Evolutionary conservation across 2,329 filamentous ascomycete species (phyloP), one percentile per base, ranked within the genome.

Genomic region (Xenoacremonium recifei): DNA sequence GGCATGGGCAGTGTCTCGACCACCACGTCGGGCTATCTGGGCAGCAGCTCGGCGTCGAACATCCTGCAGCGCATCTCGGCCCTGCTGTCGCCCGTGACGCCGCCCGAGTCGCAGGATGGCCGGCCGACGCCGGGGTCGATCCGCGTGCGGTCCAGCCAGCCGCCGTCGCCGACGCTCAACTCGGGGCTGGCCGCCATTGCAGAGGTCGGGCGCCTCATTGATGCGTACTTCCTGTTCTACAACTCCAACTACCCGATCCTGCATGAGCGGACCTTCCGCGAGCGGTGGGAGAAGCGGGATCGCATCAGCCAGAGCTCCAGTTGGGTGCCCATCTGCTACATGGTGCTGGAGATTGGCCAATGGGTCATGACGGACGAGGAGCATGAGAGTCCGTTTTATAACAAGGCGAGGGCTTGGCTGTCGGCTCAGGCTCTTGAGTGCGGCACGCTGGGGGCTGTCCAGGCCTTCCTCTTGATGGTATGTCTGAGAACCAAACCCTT

Each of bases 201-300:
- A 3, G 35, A 51, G 17, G 45, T 44, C 9, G 44, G 47, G 15
- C 50, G 50, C 3, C 42, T 67, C 3, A 60, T 67, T 16, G 60
- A 65, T 30, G 61, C 65, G 1, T 73, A 71, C 45, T 72, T 73
- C 36, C 45, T 56, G 3, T 55, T 64, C 16, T 71, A 69, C 49
- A 69, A 73, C 44, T 47, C 60, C 4, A 63, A 62, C 5, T 72
- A 71, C 39, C 71, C 70, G 0, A 59, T 73, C 5, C 45, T 73
- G 2, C 66, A 73, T 37, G 69, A 72, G 35, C 53, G 62, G 4
- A 67, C 63, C 0, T 73, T 73, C 40, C 58, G 68, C 13, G 35
- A 17, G 58, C 23, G 23, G 23, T 27, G 23, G 23, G 23, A 27
- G 23, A 27, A 49, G 21, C 37, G 47, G 27, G 21, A 15, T 16